Base-by-base conservation (phyloP, 352 stramenopile species). In the Phytophthora sp. region DNA sequence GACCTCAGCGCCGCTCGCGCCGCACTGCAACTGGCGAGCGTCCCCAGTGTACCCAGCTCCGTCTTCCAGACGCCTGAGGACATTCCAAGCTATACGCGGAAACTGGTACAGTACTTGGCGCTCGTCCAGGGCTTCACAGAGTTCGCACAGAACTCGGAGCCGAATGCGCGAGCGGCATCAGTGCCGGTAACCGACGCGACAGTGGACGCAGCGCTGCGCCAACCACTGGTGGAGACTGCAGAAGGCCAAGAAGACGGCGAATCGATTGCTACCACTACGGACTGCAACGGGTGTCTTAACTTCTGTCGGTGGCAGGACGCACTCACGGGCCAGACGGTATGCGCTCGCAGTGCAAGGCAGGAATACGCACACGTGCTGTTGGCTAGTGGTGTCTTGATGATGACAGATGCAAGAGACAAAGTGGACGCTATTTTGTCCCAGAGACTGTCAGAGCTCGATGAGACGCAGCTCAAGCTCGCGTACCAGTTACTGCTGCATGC, bases 401-500 rank as follows among this genome's bases (percentile, higher is more conserved):
- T 89, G 66, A 67, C 71, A 46, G 56, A 79, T 21, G 77, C 79
- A 21, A 68, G 71, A 20, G 50, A 70, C 2, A 78, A 86, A 49
- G 66, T 87, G 47, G 81, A 88, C 56, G 47, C 29, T 12, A 68
- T 84, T 41, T 58, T 87, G 15, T 46, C 63, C 21, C 56, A 76
- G 20, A 70, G 76, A 30, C 57, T 83, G 16, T 66, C 59, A 35
- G 79, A 88, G 45, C 74, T 84, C 35, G 61, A 82, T 46, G 83
- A 92, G 52, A 76, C 74, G 52, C 71, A 90, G 55, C 72, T 92
- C 30, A 92, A 92, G 60, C 66, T 88, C 59, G 81, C 73, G 54
- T 89, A 92, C 49, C 82, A 92, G 54, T 55, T 88, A 3, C 39
- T 90, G 13, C 69, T 90, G 46, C 77, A 84, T n/a, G 76, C 80